phyloP scores from a whole-genome alignment of 2,329 filamentous ascomycete species.

The Pyricularia grisea region DNA sequence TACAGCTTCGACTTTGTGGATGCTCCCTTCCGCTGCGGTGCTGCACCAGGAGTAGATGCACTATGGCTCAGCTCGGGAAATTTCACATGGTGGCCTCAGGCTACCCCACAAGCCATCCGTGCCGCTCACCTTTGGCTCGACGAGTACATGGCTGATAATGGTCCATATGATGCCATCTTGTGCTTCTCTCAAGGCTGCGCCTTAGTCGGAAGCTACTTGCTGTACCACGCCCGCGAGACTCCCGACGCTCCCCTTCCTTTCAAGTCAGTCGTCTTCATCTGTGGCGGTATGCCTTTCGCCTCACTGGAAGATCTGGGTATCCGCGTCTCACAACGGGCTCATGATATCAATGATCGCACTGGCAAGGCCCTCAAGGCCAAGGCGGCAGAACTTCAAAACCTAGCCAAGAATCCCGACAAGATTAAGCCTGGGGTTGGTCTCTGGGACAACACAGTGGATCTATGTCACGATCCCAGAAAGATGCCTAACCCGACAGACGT shows the following conservation, averaged over 20 bases:
- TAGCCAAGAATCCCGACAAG: conserved; percentile 15
- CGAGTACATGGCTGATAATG: conserved; percentile 20
- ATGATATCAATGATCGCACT: conserved; percentile 18
- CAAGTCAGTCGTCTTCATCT: conserved; percentile 28
- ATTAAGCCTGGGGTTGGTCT: conserved; percentile 19
- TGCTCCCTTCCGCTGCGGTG: conserved; percentile 18
- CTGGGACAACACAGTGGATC: conserved; percentile 22
- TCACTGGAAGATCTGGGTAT: conserved; percentile 25
- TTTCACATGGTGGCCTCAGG: conserved; percentile 20
- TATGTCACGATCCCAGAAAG: conserved; percentile 19
- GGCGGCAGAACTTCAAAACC: conserved; percentile 16
- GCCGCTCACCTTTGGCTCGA: conserved; percentile 25
- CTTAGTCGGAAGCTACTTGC: conserved; percentile 27
- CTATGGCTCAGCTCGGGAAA: conserved; percentile 17
- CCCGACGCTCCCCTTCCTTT: conserved; percentile 22
- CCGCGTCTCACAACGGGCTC: conserved; percentile 19
- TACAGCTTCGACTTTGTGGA: conserved; percentile 25
- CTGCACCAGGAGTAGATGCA: conserved; percentile 23
- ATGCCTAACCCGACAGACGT: conserved; percentile 18
- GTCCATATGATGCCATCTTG: conserved; percentile 24
- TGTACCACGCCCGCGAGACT: conserved; percentile 25
- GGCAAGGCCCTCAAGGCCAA: conserved; percentile 15
- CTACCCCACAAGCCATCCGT: conserved; percentile 20
- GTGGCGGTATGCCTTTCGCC: conserved; percentile 25
- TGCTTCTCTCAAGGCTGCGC: conserved; percentile 29